phyloP scores from a whole-genome alignment of 192 early-diverging fungal species.

The Spizellomyces punctatus region DNA sequence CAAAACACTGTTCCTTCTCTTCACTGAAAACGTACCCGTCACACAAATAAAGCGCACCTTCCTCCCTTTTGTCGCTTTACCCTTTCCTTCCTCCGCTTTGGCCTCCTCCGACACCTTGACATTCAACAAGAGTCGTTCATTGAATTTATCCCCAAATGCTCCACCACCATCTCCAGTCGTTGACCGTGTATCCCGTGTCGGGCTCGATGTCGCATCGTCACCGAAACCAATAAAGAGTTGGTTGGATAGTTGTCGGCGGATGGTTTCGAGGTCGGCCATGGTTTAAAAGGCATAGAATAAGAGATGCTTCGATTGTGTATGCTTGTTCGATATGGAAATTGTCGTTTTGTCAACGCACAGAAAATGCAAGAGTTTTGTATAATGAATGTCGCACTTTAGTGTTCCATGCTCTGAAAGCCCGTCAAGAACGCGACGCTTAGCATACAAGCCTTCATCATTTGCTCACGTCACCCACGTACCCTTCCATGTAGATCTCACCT shows the following conservation, averaged over 20 bases:
- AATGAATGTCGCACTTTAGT: too few species aligned
- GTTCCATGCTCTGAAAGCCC: too few species aligned
- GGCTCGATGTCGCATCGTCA: neutral
- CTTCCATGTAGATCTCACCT: too few species aligned
- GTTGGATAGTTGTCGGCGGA: conserved; percentile 15
- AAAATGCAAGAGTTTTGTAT: too few species aligned
- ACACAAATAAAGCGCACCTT: conserved; percentile 34
- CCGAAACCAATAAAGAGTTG: conserved; percentile 34
- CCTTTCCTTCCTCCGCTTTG: conserved; percentile 12
- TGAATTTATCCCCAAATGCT: conserved; percentile 8
- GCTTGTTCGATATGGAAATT: too few species aligned
- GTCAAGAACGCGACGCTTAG: too few species aligned
- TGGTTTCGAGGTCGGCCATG: neutral
- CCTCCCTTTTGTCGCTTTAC: neutral
- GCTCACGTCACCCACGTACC: too few species aligned
- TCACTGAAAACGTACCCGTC: conserved; percentile 18
- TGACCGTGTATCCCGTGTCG: neutral
- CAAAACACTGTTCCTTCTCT: neutral
- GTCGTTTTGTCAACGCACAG: too few species aligned
- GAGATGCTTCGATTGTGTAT: too few species aligned
- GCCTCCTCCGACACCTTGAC: conserved; percentile 16
- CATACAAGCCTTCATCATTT: too few species aligned
- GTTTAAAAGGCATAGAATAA: too few species aligned
- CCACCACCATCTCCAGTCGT: neutral
- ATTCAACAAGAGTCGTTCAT: conserved; percentile 25